Evolutionary conservation across 2,329 filamentous ascomycete species (phyloP).

Genomic region (Trichoderma sp.): DNA sequence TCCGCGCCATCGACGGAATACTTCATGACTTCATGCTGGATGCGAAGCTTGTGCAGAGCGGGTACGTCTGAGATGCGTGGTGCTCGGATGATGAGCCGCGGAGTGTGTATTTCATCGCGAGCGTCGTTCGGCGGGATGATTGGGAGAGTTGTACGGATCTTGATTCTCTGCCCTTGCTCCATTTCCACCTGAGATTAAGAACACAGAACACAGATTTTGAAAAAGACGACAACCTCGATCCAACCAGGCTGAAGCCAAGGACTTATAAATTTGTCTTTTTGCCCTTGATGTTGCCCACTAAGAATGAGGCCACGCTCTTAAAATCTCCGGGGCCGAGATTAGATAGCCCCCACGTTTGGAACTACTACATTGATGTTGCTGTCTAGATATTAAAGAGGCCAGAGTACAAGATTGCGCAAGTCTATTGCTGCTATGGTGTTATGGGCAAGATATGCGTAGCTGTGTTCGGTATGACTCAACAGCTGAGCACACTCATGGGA

Average conservation of each 20-base stretch:
- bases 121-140: neutral
- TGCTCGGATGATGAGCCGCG: neutral
- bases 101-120: constrained; percentile 2
- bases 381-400: neutral
- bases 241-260: neutral
- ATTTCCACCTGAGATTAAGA: neutral
- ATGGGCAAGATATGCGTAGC: neutral
- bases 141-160: constrained; percentile 1
- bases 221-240: neutral
- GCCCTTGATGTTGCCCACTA: neutral
- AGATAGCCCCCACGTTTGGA: neutral
- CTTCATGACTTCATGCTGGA: constrained; percentile 1
- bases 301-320: neutral
- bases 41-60: constrained; percentile 1
- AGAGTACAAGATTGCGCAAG: neutral
- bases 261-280: neutral
- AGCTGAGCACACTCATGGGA: neutral
- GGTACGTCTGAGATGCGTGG: constrained; percentile 5
- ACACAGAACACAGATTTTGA: neutral
- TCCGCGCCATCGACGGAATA: neutral
- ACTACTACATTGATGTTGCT: neutral
- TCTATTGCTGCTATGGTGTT: neutral
- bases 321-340: neutral
- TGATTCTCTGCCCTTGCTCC: neutral
- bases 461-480: neutral